These are phyloP conservation scores for Paradendryphiella salina DNA, from an alignment of 2,329 filamentous ascomycete species.

Conservation along the genomic window DNA sequence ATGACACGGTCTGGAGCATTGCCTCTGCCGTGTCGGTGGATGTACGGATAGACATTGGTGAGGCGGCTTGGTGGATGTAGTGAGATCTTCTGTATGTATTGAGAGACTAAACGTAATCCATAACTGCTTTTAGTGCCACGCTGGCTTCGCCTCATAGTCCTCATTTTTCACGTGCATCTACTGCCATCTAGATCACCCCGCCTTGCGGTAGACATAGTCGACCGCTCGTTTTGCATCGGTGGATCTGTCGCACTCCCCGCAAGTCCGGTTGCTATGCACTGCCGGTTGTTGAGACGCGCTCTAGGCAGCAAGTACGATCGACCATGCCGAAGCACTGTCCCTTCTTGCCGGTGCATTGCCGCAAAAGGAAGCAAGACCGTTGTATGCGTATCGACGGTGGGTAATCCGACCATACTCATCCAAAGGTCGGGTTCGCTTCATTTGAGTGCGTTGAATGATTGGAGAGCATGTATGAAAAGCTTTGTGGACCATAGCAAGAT, in stretches of 20 bases:
- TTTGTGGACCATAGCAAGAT: not conserved
- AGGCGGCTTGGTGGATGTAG: not conserved
- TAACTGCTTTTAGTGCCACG: conserved; percentile 7
- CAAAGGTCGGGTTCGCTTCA: conserved; percentile 4
- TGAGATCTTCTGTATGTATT: conserved; percentile 1
- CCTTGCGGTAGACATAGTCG: not conserved
- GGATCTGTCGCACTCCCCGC: conserved; percentile 2
- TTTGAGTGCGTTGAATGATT: conserved; percentile 6
- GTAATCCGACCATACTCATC: conserved; percentile 8
- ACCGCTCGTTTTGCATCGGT: not conserved
- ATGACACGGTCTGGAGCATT: not conserved
- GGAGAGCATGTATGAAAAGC: not conserved
- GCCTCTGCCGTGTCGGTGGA: not conserved
- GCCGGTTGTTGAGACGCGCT: conserved; percentile 20
- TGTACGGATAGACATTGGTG: not conserved
- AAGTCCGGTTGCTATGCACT: conserved; percentile 3
- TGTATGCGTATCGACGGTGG: conserved; percentile 7
- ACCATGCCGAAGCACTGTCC: conserved; percentile 9
- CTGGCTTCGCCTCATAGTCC: conserved; percentile 1
- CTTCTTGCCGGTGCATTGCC: conserved; percentile 7
- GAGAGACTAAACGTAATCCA: conserved; percentile 11
- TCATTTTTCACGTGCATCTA: conserved; percentile 1
- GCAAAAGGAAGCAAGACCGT: conserved; percentile 15
- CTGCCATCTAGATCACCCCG: not conserved
- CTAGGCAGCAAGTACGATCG: conserved; percentile 23